These are phyloP conservation scores for Clarireedia homoeocarpa DNA, from an alignment of 2,329 filamentous ascomycete genomes.

Conservation along the genomic window DNA sequence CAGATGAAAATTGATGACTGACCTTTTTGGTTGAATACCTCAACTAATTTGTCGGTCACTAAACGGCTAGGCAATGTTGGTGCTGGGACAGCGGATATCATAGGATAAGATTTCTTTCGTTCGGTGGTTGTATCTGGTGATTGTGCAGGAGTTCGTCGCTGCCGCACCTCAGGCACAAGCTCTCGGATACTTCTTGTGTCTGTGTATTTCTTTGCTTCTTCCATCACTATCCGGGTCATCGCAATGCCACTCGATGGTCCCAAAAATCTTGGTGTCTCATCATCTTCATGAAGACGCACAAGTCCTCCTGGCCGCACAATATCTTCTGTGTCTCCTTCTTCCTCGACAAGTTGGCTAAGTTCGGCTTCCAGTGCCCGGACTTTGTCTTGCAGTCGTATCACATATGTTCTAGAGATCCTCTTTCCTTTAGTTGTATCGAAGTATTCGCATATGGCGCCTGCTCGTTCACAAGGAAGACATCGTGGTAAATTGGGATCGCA, in stretches of 20 bases:
- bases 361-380: constrained; percentile 77
- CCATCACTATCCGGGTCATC: constrained; percentile 91
- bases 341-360: constrained; percentile 69
- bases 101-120: constrained; percentile 81
- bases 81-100: constrained; percentile 79
- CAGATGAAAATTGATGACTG: constrained; percentile 22
- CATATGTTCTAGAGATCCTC: constrained; percentile 85
- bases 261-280: constrained; percentile 80
- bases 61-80: constrained; percentile 64
- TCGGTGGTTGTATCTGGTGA: constrained; percentile 43
- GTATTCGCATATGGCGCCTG: constrained; percentile 88
- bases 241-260: constrained; percentile 93
- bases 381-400: constrained; percentile 82
- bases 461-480: constrained; percentile 87
- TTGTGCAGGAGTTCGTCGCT: constrained; percentile 58
- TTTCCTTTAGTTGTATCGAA: constrained; percentile 81
- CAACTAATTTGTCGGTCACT: constrained; percentile 70
- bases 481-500: constrained; percentile 90
- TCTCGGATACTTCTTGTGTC: constrained; percentile 87
- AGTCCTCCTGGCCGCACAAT: constrained; percentile 81
- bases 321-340: constrained; percentile 70
- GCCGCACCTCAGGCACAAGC: constrained; percentile 69
- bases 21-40: constrained; percentile 84
- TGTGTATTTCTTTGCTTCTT: constrained; percentile 89
- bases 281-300: constrained; percentile 74